phyloP scores from a whole-genome alignment of 257 asterid genomes.

The Knoxia roxburghii region DNA sequence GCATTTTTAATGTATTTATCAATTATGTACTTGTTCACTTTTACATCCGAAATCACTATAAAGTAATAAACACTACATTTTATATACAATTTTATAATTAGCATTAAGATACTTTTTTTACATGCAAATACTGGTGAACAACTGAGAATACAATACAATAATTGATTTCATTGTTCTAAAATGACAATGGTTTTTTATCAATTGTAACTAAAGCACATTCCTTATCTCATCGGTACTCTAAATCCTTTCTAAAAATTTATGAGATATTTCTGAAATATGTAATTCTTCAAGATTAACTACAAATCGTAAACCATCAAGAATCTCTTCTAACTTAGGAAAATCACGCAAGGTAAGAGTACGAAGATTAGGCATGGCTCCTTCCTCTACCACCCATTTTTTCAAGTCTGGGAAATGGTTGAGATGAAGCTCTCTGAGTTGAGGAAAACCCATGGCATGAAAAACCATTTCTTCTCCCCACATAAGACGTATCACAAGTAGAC shows the following conservation, averaged over 20 bases:
- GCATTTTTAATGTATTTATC: no score
- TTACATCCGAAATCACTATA: no score
- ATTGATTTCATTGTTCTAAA: no score
- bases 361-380: slow-evolving; percentile 22
- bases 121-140: no score
- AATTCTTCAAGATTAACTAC: slow-evolving; percentile 6
- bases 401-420: neutral
- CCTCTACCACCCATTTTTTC: slow-evolving; percentile 12
- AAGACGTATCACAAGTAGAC: neutral
- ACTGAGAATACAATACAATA: no score
- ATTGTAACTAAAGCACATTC: neutral
- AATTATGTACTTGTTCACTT: no score
- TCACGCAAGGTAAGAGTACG: neutral
- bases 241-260: neutral
- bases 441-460: slow-evolving; percentile 4
- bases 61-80: no score
- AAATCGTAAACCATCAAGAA: slow-evolving; percentile 12
- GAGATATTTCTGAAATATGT: slow-evolving; percentile 2
- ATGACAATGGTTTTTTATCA: no score
- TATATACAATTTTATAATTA: no score
- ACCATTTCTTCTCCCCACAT: slow-evolving; percentile 12
- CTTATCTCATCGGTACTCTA: neutral
- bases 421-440: neutral
- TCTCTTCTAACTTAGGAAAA: slow-evolving; percentile 1
- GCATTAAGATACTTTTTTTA: no score